These are phyloP conservation scores for Beauveria sp. DNA, from an alignment of 2,329 filamentous ascomycete genomes.

Conservation along the genomic window DNA sequence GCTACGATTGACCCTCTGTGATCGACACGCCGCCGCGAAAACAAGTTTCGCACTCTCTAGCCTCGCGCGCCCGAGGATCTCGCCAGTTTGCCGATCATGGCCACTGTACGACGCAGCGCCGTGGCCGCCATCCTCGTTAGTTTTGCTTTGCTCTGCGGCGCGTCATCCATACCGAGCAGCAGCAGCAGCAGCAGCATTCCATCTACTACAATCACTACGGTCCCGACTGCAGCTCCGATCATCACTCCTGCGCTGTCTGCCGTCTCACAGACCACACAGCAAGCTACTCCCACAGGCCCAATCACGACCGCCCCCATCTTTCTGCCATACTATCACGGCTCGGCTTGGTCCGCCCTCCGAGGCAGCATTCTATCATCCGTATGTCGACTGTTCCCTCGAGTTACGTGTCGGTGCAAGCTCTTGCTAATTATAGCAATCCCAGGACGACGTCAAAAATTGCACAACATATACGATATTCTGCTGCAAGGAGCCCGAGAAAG, in stretches of 20 bases:
- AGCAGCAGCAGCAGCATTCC: not conserved
- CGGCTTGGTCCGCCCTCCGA: slow-evolving; percentile 37
- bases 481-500: slow-evolving; percentile 30
- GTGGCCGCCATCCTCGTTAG: not conserved
- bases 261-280: slow-evolving; percentile 1
- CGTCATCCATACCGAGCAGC: not conserved
- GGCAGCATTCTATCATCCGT: slow-evolving; percentile 39
- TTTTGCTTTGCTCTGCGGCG: not conserved
- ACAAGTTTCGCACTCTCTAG: not conserved
- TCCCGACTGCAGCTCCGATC: slow-evolving; percentile 3
- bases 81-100: not conserved
- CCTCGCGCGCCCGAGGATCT: not conserved
- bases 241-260: slow-evolving; percentile 14
- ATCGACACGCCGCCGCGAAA: slow-evolving; percentile 4
- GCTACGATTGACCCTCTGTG: not conserved
- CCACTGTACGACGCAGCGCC: not conserved
- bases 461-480: slow-evolving; percentile 45
- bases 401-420: not conserved
- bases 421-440: not conserved
- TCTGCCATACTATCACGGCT: slow-evolving; percentile 33
- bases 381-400: slow-evolving; percentile 14
- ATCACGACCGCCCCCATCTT: slow-evolving; percentile 37
- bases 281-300: slow-evolving; percentile 15
- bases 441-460: slow-evolving; percentile 28
- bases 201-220: slow-evolving; percentile 11